Conservation (phyloP, 2,329 filamentous ascomycete genomes). For the Venturia oleaginea region DNA sequence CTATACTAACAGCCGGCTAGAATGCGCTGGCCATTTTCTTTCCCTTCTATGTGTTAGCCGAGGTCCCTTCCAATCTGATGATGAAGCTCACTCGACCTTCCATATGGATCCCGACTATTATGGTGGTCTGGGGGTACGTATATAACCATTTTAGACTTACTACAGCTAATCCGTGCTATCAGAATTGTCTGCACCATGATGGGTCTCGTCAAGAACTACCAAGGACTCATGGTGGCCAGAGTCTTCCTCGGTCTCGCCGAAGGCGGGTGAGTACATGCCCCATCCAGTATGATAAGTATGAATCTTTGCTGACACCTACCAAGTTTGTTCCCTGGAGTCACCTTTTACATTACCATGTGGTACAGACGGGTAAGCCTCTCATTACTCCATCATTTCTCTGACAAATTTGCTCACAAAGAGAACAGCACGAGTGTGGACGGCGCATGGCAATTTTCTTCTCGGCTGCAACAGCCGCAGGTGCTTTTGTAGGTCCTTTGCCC, state of each 20-base stretch:
- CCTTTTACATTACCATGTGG: conserved; percentile 24
- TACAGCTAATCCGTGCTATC: neutral
- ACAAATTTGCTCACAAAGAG: neutral
- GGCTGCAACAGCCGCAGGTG: conserved; percentile 44
- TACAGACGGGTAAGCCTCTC: conserved; percentile 26
- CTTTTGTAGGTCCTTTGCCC: conserved; percentile 26
- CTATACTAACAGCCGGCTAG: conserved; percentile 11
- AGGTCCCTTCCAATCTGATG: conserved; percentile 15
- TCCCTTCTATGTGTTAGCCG: conserved; percentile 24
- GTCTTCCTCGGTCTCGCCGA: conserved; percentile 12
- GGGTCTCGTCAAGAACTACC: conserved; percentile 14
- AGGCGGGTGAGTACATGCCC: conserved; percentile 5
- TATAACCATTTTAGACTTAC: neutral
- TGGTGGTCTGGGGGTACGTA: conserved; percentile 14
- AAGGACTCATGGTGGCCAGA: conserved; percentile 14
- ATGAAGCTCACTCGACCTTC: conserved; percentile 14
- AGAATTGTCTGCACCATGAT: conserved; percentile 12
- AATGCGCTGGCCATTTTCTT: conserved; percentile 32
- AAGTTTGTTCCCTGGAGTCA: neutral
- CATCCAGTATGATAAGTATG: neutral
- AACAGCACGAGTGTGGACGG: conserved; percentile 46
- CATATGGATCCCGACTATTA: conserved; percentile 15
- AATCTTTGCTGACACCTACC: neutral
- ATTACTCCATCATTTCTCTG: neutral
- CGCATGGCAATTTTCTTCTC: conserved; percentile 56